Evolutionary conservation across 1,284 basidiomycete genomes (phyloP), one percentile per base, ranked within the genome.

Genomic region (Cryptococcus depauperatus): DNA sequence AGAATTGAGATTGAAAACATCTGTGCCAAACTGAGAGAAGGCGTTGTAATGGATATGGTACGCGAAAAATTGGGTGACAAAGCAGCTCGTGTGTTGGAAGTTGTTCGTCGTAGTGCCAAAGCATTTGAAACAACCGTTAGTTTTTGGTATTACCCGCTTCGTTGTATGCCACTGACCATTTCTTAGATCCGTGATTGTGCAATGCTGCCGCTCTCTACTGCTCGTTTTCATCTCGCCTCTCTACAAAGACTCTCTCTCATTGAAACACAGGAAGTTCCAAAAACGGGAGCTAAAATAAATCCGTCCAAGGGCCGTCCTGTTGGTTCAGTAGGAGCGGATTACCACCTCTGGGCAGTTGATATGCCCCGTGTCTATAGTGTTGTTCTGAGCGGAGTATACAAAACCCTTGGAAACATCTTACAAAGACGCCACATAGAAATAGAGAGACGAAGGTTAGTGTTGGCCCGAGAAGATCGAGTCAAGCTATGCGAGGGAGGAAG

Each of bases 51-150:
- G 59, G 80, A 84, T 16, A 77, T 91, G 22, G 79, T 92, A 29
- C 75, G 83, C 55, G 85, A 92, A 57, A 80, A 83, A 55, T 83
- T 91, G 62, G 91, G 91, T n/a, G 76, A 82, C 14, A 80, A 83
- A 35, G 91, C 86, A 11, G 82, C 91, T 3, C 77, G 92, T 29
- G 83, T 97, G 43, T 73, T 97, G 51, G 78, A 84, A 41, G 75
- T 96, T 18, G 71, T 98, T 25, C 70, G 87, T 41, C 81, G 84
- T 45, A 83, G 82, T n/a, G 89, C 88, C n/a, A 95, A 95, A 71
- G 82, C 93, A 74, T 88, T 92, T 52, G 93, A 97, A 69, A 92
- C 93, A 64, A 88, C 91, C 74, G 88, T 87, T 48, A 48, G 78
- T 72, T 27, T 18, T 10, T 29, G 9, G 10, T 23, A n/a, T 35